Evolutionary conservation across 1,284 basidiomycete genomes (phyloP), one percentile per base, ranked within the genome.

Genomic region (Marasmius sp.): DNA sequence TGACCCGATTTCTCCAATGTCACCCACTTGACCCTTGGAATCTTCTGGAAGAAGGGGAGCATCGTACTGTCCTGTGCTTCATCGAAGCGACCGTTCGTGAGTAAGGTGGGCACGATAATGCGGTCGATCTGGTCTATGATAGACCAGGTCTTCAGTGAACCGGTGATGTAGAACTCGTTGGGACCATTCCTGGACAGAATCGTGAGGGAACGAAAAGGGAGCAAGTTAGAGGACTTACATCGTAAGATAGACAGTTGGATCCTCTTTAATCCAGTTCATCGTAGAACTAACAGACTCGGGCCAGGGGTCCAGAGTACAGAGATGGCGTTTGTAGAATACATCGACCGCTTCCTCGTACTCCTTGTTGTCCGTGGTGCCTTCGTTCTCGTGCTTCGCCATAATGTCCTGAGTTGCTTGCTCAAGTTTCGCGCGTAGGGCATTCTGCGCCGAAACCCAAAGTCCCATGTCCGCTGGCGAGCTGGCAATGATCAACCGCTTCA

Each of bases 61-160:
- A 85, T 71, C 18, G 69, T 67, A 9, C 68, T 67, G 66, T 86
- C 84, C 45, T 79, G 77, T 10, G 79, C 82, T 67, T 82, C 79
- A 61, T 86, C 85, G 57, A 80, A 77, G 12, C 69, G 72, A 6
- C 83, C 81, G 57, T 85, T 87, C 48, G 81, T 70, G 27, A 88
- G 62, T n/a, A 86, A 70, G 1, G 83, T 85, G 3, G 82, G 76
- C 2, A 75, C 77, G 3, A 66, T 68, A 65, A 87, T 83, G 54
- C 76, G 78, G 66, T 78, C 74, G 22, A 82, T 61, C 6, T 79
- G 72, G 18, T 78, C 71, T 11, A 81, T 68, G 49, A 84, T 73
- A 9, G 73, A 74, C 84, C 83, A 87, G 4, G 72, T 71, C 66
- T 79, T 84, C 54, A 87, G 70, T 5, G 77, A 74, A 2, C 84